These are phyloP conservation scores for Coemansia sp. DNA, from an alignment of 192 early-diverging fungal species.

Conservation along the genomic window DNA sequence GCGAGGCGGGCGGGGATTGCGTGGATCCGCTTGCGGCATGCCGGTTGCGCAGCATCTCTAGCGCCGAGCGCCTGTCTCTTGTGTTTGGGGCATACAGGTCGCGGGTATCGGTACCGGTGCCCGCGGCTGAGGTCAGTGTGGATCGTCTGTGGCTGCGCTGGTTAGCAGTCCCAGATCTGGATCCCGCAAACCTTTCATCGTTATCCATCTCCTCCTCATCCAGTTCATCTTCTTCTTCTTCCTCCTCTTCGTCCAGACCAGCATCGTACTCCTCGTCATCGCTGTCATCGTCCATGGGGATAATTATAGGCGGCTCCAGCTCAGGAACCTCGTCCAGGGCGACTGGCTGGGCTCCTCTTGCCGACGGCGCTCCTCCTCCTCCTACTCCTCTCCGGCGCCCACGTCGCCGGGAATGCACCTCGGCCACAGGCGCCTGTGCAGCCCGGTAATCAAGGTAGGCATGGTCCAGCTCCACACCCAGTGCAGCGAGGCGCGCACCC, in stretches of 20 bases:
- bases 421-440: conserved; percentile 33
- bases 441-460: conserved; percentile 43
- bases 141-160: neutral
- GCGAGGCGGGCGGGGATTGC: conserved; percentile 12
- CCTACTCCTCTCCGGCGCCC: conserved; percentile 4
- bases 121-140: neutral
- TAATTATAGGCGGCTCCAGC: conserved; percentile 47
- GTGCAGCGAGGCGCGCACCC: conserved; percentile 39
- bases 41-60: conserved; percentile 41
- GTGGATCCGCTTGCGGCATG: conserved; percentile 19
- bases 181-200: conserved; percentile 9
- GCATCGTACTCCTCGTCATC: conserved; percentile 62
- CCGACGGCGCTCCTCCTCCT: neutral
- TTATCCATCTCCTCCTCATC: conserved; percentile 6
- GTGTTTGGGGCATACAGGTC: neutral
- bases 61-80: conserved; percentile 24
- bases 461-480: conserved; percentile 57
- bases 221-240: conserved; percentile 56
- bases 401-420: conserved; percentile 27
- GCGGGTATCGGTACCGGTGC: neutral
- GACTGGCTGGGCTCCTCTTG: neutral
- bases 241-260: conserved; percentile 58
- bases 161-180: neutral
- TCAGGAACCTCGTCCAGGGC: conserved; percentile 27
- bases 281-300: conserved; percentile 61